Evolutionary conservation across 2,329 filamentous ascomycete species (phyloP).

Genomic region (Anthostomella pinea): DNA sequence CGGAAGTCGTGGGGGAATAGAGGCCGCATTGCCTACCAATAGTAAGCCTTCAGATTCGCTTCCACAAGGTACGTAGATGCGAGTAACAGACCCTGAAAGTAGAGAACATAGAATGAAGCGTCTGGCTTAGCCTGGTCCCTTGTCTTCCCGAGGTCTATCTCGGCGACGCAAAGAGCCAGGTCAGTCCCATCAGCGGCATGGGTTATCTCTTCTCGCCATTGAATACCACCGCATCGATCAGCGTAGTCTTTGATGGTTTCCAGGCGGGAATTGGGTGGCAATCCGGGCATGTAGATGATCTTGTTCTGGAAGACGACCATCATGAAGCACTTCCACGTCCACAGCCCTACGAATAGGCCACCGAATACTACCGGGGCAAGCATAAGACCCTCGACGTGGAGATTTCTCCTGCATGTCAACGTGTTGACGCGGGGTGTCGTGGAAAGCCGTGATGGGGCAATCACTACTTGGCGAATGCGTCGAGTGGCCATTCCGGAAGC

Average conservation of each 20-base stretch:
- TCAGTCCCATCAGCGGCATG: constrained; percentile 62
- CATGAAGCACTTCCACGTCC: constrained; percentile 67
- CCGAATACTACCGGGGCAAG: constrained; percentile 65
- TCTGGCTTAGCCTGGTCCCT: constrained; percentile 13
- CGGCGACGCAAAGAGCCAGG: constrained; percentile 50
- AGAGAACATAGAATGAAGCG: constrained; percentile 51
- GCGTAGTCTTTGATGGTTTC: constrained; percentile 66
- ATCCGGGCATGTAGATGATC: constrained; percentile 76
- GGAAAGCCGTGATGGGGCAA: constrained; percentile 20
- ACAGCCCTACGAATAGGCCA: constrained; percentile 63
- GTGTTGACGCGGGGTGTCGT: constrained; percentile 19
- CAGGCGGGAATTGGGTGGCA: constrained; percentile 67
- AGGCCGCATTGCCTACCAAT: constrained; percentile 55
- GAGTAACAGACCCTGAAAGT: constrained; percentile 56
- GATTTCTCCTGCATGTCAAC: constrained; percentile 24
- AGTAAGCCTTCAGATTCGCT: constrained; percentile 18
- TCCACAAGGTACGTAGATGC: constrained; percentile 19
- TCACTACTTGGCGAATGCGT: constrained; percentile 10
- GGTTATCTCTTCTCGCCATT: constrained; percentile 64
- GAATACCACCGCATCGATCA: constrained; percentile 56
- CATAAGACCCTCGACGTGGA: constrained; percentile 44
- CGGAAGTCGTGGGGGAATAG: constrained; percentile 54
- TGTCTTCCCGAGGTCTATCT: constrained; percentile 27
- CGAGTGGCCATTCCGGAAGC: constrained; percentile 1
- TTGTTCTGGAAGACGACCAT: constrained; percentile 76